Conservation (phyloP, 768 basidiomycete genomes). For the Pleurotus pulmonarius region DNA sequence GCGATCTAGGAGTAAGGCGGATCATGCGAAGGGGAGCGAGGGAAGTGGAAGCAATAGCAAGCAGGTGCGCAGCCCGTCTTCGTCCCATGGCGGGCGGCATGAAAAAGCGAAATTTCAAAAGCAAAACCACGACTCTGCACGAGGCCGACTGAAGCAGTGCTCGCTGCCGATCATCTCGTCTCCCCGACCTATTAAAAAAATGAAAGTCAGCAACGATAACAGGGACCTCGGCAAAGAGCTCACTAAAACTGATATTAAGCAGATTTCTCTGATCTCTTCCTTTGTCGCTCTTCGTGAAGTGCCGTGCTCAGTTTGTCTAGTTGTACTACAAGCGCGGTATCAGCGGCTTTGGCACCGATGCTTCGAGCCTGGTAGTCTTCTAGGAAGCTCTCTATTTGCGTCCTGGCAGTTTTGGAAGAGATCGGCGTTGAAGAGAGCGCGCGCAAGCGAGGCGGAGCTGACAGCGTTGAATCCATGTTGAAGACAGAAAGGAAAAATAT, state of each 20-base stretch:
- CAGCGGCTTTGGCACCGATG: slow-evolving; percentile 16
- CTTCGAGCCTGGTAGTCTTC: slow-evolving; percentile 45
- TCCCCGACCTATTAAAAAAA: too few relatives aligned
- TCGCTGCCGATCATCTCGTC: too few relatives aligned
- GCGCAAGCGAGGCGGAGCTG: slow-evolving; percentile 45
- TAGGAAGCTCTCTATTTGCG: slow-evolving; percentile 41
- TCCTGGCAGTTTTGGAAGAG: slow-evolving; percentile 35
- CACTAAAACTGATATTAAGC: not conserved
- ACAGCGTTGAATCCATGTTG: slow-evolving; percentile 44
- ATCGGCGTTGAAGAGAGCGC: slow-evolving; percentile 30
- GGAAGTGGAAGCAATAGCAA: too few relatives aligned
- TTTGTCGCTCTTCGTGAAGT: slow-evolving; percentile 44
- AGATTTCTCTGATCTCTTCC: slow-evolving; percentile 10
- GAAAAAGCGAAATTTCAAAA: too few relatives aligned
- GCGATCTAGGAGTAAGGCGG: too few relatives aligned
- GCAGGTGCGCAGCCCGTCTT: too few relatives aligned
- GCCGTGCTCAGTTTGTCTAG: slow-evolving; percentile 54
- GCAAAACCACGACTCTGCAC: too few relatives aligned
- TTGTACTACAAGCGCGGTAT: slow-evolving; percentile 55
- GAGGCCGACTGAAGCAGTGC: too few relatives aligned
- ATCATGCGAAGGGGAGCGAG: too few relatives aligned
- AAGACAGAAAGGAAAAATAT: not conserved
- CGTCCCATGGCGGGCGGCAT: too few relatives aligned
- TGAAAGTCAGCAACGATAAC: too few relatives aligned
- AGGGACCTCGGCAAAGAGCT: too few relatives aligned